A percentile compares a stretch with the other conserved stretches of the same genome.
Conservation (phyloP, 108 stramenopile genomes). For the Ochromonas danica region DNA sequence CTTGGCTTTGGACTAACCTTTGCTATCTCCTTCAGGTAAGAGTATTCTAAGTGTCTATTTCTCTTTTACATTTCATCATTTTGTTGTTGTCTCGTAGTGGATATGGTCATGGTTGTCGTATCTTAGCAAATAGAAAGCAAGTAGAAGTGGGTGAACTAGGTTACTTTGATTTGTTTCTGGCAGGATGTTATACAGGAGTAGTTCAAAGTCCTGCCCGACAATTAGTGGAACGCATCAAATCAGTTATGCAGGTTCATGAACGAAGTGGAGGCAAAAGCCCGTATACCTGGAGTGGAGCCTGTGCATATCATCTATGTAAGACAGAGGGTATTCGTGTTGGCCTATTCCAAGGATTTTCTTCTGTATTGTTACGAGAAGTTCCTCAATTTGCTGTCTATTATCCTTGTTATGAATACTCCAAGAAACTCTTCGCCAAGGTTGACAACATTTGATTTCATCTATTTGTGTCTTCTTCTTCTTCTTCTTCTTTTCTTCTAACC, state of each 20-base stretch:
- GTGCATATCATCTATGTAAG: slow-evolving; percentile 38
- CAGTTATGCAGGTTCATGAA: slow-evolving; percentile 55
- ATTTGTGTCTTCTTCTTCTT: slow-evolving; percentile 35
- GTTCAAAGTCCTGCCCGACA: slow-evolving; percentile 53
- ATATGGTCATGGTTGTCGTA: slow-evolving; percentile 43
- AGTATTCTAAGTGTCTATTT: background rate
- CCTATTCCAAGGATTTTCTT: slow-evolving; percentile 46
- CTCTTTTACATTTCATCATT: background rate
- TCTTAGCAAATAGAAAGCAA: slow-evolving; percentile 4
- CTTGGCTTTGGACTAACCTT: slow-evolving; percentile 51
- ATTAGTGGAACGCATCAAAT: slow-evolving; percentile 54
- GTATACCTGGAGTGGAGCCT: slow-evolving; percentile 51
- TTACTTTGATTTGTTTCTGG: slow-evolving; percentile 43
- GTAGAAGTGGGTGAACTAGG: slow-evolving; percentile 18
- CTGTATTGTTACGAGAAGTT: slow-evolving; percentile 49
- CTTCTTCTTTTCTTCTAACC: slow-evolving; percentile 1
- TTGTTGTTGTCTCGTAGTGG: background rate
- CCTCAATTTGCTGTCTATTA: slow-evolving; percentile 52
- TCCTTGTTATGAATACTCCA: slow-evolving; percentile 36
- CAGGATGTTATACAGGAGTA: slow-evolving; percentile 49
- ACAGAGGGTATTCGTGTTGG: slow-evolving; percentile 38
- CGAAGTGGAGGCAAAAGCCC: slow-evolving; percentile 36
- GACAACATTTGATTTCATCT: no score
- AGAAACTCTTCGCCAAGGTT: background rate
- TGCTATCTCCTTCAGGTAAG: slow-evolving; percentile 46